phyloP scores from a whole-genome alignment of 1,284 basidiomycete species.

The Singerocomus rubriflavus region DNA sequence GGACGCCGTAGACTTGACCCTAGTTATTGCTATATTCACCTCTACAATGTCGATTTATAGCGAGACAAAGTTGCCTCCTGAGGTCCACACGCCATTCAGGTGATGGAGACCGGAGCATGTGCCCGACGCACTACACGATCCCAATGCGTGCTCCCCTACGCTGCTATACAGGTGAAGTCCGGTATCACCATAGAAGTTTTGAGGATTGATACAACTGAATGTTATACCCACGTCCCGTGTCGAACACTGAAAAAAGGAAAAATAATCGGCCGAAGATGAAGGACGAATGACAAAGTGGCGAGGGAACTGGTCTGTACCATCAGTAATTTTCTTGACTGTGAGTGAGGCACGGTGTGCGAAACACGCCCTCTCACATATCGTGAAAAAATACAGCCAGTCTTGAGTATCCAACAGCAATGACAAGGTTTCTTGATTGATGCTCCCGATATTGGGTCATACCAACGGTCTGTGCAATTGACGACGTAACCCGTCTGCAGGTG shows the following conservation, averaged over 20 bases:
- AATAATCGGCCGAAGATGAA: not conserved
- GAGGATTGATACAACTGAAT: conserved; percentile 13
- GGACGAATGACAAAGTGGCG: not conserved
- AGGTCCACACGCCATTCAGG: conserved; percentile 59
- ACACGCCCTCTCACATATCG: no score
- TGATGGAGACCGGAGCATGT: conserved; percentile 69
- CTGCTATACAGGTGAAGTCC: conserved; percentile 63
- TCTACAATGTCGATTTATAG: conserved; percentile 61
- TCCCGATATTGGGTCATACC: not conserved
- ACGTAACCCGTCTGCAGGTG: not conserved
- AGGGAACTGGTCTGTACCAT: no score
- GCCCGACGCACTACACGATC: conserved; percentile 73
- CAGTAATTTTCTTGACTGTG: not conserved
- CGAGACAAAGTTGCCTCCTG: conserved; percentile 70
- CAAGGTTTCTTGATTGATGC: not conserved
- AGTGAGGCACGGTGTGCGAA: not conserved
- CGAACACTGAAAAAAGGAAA: not conserved
- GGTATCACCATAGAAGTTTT: not conserved
- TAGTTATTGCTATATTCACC: conserved; percentile 66
- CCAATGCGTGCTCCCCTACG: conserved; percentile 84
- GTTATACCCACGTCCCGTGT: conserved; percentile 3
- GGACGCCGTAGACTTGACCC: conserved; percentile 56
- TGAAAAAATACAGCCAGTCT: not conserved
- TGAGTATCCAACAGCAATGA: not conserved
- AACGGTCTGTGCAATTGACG: no score